Base-by-base conservation (phyloP, 768 basidiomycete genomes). In the Trametes cinnabarina region DNA sequence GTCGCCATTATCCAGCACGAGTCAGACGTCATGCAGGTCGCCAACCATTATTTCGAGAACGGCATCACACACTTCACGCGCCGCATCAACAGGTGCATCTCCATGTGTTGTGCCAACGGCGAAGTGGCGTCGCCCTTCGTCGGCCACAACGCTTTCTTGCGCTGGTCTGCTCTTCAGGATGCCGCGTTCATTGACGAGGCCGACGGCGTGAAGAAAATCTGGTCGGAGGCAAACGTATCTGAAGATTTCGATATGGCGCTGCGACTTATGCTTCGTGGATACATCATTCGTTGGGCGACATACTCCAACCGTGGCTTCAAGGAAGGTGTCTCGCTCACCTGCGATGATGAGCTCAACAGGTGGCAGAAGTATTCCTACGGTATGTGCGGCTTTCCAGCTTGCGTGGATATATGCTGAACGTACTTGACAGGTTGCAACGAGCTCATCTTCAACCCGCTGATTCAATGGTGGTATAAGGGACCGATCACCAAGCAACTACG, bases 21-120 rank as follows among this genome's bases (percentile, higher is more conserved):
- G 66, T 92, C 89, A 83, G 90, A 92, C 65, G 92, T 94, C 63
- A 92, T 94, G 87, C 90, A 94, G 71, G 91, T 93, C 54, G 91
- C 87, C 0, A 77, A 88, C 70, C 87, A 93, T 71, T 94, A 89
- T 73, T 94, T 95, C 66, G 93, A 96, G 69, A 93, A 93, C 64
- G 91, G 90, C 17, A 87, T 95, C 59, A 84, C 93, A 12, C 86
- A 87, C 71, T 95, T 96, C 73, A 94, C 93, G 1, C 83, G 85
- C 20, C 82, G 91, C 35, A 92, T 95, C 74, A 93, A 94, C 70
- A 85, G 84, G 69, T 84, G 81, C 68, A 92, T 92, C 37, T 87
- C 89, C 0, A 84, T 92, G 80, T 82, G 84, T 15, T 85, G 84
- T 65, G 87, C 90, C 2, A 92, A 92, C 61, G 90, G 90, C 28